Percentiles rank a stretch among this genome's conserved stretches.
Evolutionary conservation across 352 stramenopile genomes (phyloP).

Genomic region (Globisporangium paddicum): DNA sequence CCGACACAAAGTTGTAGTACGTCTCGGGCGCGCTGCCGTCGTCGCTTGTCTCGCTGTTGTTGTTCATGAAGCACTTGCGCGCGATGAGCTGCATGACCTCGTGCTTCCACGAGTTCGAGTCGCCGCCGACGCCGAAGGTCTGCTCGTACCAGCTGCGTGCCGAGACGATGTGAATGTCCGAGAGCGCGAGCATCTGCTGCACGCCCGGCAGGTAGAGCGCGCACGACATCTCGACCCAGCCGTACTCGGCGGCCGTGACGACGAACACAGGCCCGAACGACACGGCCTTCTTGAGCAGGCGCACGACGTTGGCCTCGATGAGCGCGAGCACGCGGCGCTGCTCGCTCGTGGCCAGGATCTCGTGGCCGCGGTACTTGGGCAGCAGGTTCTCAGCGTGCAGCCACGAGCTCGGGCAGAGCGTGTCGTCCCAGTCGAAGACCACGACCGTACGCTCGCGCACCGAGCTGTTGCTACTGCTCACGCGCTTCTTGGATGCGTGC

Average conservation of each 20-base stretch:
- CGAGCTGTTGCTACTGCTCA: slow-evolving; percentile 4
- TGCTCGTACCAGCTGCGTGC: slow-evolving; percentile 84
- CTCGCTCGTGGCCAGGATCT: slow-evolving; percentile 46
- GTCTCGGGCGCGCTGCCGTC: slow-evolving; percentile 14
- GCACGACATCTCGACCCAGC: slow-evolving; percentile 83
- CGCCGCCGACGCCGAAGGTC: slow-evolving; percentile 69
- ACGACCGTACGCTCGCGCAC: slow-evolving; percentile 78
- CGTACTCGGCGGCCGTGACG: slow-evolving; percentile 77
- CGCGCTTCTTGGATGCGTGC: slow-evolving; percentile 17
- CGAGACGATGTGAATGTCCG: slow-evolving; percentile 84
- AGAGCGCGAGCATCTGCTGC: slow-evolving; percentile 53
- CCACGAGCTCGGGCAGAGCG: slow-evolving; percentile 83
- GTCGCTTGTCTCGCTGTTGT: neutral
- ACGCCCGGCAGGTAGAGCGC: slow-evolving; percentile 71
- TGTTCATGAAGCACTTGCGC: slow-evolving; percentile 66
- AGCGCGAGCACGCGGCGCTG: slow-evolving; percentile 57
- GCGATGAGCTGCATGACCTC: slow-evolving; percentile 86
- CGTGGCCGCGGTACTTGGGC: slow-evolving; percentile 72
- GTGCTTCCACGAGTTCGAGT: slow-evolving; percentile 81
- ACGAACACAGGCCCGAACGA: slow-evolving; percentile 80
- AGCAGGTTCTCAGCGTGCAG: slow-evolving; percentile 76
- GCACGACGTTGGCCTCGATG: slow-evolving; percentile 59
- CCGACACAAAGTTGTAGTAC: slow-evolving; percentile 80
- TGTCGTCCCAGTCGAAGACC: slow-evolving; percentile 89
- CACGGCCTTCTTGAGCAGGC: slow-evolving; percentile 64